Percentiles rank a stretch among this genome's conserved stretches.
Evolutionary conservation across 2,329 filamentous ascomycete species (phyloP).

Genomic region (Aspergillus tubingensis): DNA sequence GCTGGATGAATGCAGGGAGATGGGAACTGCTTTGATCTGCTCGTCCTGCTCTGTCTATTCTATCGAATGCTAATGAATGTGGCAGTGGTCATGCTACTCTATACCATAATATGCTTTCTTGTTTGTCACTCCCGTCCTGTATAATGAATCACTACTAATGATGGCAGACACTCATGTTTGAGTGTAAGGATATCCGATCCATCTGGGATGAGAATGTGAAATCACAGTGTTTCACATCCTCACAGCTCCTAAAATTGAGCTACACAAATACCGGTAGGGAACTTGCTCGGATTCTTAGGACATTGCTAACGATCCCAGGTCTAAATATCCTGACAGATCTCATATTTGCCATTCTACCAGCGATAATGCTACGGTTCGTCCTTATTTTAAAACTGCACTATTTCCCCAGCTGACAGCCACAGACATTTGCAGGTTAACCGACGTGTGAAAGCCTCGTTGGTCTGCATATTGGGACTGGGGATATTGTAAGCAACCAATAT

Average conservation of each 20-base stretch:
- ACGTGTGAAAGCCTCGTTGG: slow-evolving; percentile 40
- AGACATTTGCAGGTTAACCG: slow-evolving; percentile 42
- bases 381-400: too few relatives aligned
- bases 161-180: slow-evolving; percentile 50
- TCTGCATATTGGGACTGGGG: slow-evolving; percentile 44
- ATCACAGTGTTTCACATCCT: slow-evolving; percentile 46
- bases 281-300: neutral
- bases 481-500: slow-evolving; percentile 39
- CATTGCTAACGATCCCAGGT: neutral
- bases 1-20: neutral
- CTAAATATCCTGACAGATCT: slow-evolving; percentile 47
- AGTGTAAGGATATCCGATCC: slow-evolving; percentile 51
- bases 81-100: slow-evolving; percentile 21
- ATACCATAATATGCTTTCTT: slow-evolving; percentile 24
- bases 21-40: too few relatives aligned
- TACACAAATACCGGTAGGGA: slow-evolving; percentile 43
- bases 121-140: slow-evolving; percentile 10
- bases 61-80: neutral
- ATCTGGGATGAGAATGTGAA: slow-evolving; percentile 48
- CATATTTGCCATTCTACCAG: slow-evolving; percentile 43
- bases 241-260: slow-evolving; percentile 45
- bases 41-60: too few relatives aligned
- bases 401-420: neutral
- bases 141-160: slow-evolving; percentile 28
- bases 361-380: slow-evolving; percentile 41